phyloP scores from a whole-genome alignment of 2,329 filamentous ascomycete genomes.

The Pestalotiopsis fici region DNA sequence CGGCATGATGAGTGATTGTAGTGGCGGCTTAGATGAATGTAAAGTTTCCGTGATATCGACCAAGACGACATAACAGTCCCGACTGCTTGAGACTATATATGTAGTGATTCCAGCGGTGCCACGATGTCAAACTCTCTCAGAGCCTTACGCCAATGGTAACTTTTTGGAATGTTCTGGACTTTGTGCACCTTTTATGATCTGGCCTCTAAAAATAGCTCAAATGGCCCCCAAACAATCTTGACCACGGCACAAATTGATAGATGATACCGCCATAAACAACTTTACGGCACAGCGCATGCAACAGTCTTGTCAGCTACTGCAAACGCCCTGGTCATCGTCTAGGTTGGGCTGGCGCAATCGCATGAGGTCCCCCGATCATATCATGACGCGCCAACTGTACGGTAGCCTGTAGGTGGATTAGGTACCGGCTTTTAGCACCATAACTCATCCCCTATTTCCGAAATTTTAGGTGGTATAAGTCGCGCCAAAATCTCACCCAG shows the following conservation, averaged over 20 bases:
- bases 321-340: no score
- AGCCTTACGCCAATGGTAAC: neutral
- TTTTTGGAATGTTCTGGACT: no score
- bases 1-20: neutral
- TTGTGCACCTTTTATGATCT: neutral
- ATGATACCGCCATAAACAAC: no score
- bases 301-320: conserved; percentile 34
- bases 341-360: neutral
- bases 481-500: neutral
- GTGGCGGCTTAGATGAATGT: neutral
- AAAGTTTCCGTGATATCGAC: neutral
- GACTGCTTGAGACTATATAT: neutral
- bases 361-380: no score
- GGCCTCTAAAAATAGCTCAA: neutral
- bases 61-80: no score
- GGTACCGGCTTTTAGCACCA: neutral
- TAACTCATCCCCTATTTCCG: neutral
- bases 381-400: no score
- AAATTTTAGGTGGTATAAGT: neutral
- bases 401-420: no score
- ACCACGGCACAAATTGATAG: no score
- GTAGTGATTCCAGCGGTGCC: neutral
- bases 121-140: neutral
- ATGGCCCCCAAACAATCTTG: neutral
- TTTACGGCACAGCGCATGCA: no score